Evolutionary conservation across 148 eudicot genomes (phyloP).

Genomic region (Euryodendron excelsum): DNA sequence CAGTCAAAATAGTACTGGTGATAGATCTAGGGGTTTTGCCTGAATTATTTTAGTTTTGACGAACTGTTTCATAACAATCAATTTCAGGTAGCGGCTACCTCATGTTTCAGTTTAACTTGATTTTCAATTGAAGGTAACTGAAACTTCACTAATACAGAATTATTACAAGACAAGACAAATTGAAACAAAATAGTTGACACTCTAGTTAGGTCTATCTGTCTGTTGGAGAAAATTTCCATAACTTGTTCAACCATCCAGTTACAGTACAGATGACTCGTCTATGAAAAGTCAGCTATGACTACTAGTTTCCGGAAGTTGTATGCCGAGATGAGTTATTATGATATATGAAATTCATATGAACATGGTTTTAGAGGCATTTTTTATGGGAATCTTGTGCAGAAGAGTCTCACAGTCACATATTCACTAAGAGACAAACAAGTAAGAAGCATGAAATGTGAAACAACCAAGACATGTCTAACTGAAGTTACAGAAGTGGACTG

Average conservation of each 20-base stretch:
- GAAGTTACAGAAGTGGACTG: background rate
- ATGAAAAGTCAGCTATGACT: background rate
- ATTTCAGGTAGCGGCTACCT: background rate
- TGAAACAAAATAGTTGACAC: background rate
- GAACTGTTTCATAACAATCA: background rate
- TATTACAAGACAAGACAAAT: background rate
- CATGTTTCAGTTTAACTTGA: background rate
- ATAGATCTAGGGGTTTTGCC: background rate
- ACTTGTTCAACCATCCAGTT: background rate
- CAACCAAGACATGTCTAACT: background rate
- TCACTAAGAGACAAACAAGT: background rate
- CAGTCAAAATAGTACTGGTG: background rate
- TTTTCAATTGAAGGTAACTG: background rate
- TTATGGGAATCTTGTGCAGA: background rate
- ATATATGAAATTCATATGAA: too few species aligned
- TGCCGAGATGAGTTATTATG: background rate
- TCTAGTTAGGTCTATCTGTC: background rate
- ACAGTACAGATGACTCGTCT: background rate
- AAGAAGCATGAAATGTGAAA: background rate
- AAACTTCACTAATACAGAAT: background rate
- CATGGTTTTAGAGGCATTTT: background rate
- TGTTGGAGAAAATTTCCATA: background rate
- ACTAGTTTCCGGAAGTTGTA: background rate
- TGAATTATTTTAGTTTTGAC: background rate
- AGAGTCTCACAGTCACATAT: background rate